phyloP scores from a whole-genome alignment of 1,139 yeast genomes.

The Protomyces inundatus region DNA sequence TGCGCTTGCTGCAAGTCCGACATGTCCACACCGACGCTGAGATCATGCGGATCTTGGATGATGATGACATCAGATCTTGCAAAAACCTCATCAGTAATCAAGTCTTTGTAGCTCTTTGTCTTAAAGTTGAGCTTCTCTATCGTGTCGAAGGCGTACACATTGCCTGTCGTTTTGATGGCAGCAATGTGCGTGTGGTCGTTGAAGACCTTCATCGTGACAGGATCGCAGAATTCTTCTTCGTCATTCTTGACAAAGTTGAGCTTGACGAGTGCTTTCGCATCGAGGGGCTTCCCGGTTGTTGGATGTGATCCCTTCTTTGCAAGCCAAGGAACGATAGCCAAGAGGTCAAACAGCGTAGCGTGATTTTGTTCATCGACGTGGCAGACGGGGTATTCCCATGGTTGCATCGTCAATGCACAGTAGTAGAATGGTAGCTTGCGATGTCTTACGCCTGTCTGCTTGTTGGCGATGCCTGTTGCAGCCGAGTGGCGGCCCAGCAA shows the following conservation, averaged over 20 bases:
- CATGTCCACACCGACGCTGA: constrained; percentile 2
- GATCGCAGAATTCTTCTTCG: constrained; percentile 38
- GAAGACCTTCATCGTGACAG: constrained; percentile 39
- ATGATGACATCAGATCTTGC: constrained; percentile 36
- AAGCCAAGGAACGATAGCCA: constrained; percentile 39
- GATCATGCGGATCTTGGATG: constrained; percentile 32
- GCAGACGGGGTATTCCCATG: constrained; percentile 37
- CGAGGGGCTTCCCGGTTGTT: constrained; percentile 37
- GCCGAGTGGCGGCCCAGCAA: constrained; percentile 36
- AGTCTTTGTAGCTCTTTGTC: constrained; percentile 37
- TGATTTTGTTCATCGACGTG: constrained; percentile 36
- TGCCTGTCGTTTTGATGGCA: constrained; percentile 38
- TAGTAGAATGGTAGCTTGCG: constrained; percentile 39
- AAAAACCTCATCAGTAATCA: constrained; percentile 39
- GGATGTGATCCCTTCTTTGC: constrained; percentile 38
- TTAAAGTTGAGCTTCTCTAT: constrained; percentile 38
- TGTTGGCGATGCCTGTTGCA: constrained; percentile 35
- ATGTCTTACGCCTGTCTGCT: constrained; percentile 23
- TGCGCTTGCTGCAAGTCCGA: constrained; percentile 15
- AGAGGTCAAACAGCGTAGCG: constrained; percentile 38
- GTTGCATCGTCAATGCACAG: constrained; percentile 40
- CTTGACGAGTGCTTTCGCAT: constrained; percentile 35
- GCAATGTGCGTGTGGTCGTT: constrained; percentile 37
- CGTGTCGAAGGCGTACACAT: constrained; percentile 39
- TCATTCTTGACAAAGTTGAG: constrained; percentile 36